Evolutionary conservation across 176 grass and related monocot genomes (phyloP), one percentile per base, ranked within the genome.

Genomic region (Chrysopogon serrulatus): DNA sequence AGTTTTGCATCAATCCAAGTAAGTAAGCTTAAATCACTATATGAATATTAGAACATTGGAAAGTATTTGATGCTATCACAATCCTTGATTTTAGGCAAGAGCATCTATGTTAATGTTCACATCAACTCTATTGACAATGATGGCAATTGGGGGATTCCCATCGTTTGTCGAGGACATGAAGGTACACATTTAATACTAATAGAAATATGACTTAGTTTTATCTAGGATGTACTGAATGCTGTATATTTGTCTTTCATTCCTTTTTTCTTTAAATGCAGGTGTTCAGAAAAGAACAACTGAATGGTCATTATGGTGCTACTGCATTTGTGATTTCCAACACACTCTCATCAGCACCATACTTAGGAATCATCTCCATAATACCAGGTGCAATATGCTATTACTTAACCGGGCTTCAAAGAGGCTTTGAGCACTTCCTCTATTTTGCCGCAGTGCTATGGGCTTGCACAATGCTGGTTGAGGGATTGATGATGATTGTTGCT

Each of bases 121-220:
- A 26, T 80, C 87, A 62, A 72, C 85, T 37, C 54, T 93, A 28
- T 10, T 90, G 10, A 90, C 88, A 53, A 90, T 90, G 81, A 88
- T 93, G 91, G 35, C 88, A 30, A 90, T 93, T 5, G 88, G 88
- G 63, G 82, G 85, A 53, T 93, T 93, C 54, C 88, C 91, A 24
- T 93, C 91, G 0, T 93, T 93, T 70, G 88, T 93, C 5, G 88
- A 93, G 54, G 91, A 93, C n/a, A 90, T 90, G 91, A 93, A 93
- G 88, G 91, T 93, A 36, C 9, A 53, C 41, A 61, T 41, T 61
- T 41, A 27, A 61, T 41, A 9, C 16, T n/a, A 68, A 68, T 39
- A 15, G 12, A 77, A 2, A 28, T 10, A 5, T 61, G 51, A 0
- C 51, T 18, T 28, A 2, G 5, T 5, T 49, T 11, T 41, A 8